These are phyloP conservation scores for Pythium plurisporium DNA, from an alignment of 352 stramenopile genomes.

Conservation along the genomic window DNA sequence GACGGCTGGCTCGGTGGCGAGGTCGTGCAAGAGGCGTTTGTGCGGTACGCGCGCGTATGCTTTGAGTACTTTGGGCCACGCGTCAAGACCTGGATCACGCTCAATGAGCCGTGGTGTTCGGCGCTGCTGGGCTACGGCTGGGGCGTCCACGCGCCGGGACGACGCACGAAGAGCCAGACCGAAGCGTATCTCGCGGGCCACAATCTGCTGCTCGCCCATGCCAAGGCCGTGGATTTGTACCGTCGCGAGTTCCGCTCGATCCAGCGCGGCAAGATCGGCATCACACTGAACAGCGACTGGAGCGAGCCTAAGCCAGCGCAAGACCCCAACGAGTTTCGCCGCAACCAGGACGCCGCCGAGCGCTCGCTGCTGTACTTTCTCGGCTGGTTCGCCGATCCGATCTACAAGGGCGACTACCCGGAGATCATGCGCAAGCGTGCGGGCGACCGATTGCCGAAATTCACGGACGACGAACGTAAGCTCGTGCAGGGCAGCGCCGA, in stretches of 20 bases:
- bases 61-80: constrained; percentile 89
- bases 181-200: constrained; percentile 57
- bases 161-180: constrained; percentile 27
- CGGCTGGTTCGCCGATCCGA: constrained; percentile 91
- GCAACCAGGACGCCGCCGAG: constrained; percentile 62
- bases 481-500: constrained; percentile 81
- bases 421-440: constrained; percentile 84
- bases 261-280: constrained; percentile 83
- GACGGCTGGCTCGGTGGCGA: constrained; percentile 47
- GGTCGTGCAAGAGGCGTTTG: constrained; percentile 68
- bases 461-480: constrained; percentile 82
- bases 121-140: constrained; percentile 42
- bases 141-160: constrained; percentile 51
- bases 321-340: constrained; percentile 43
- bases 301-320: constrained; percentile 60
- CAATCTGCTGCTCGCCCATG: constrained; percentile 89
- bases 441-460: constrained; percentile 80
- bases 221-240: constrained; percentile 78
- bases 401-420: constrained; percentile 93
- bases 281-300: constrained; percentile 90
- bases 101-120: constrained; percentile 91
- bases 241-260: constrained; percentile 29
- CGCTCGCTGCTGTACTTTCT: constrained; percentile 83
- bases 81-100: constrained; percentile 61
- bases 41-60: constrained; percentile 81